A percentile compares a stretch with the other conserved stretches of the same genome.
phyloP scores from a whole-genome alignment of 768 basidiomycete genomes.

The Postia placenta region DNA sequence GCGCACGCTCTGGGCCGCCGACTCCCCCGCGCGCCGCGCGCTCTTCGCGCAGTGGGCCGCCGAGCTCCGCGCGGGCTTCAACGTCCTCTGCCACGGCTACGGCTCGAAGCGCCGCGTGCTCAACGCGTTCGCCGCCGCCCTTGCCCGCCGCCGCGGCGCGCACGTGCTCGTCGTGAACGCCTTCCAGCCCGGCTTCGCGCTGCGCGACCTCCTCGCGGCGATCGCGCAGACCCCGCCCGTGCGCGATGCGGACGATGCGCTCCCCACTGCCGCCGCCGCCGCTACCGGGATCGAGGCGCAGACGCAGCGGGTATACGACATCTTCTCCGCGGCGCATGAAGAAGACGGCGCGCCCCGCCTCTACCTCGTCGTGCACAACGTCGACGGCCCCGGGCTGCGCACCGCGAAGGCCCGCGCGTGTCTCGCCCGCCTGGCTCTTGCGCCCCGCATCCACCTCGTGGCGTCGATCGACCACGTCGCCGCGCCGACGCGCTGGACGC shows the following conservation, averaged over 20 bases:
- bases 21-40: constrained; percentile 26
- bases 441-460: constrained; percentile 71
- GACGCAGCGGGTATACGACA: constrained; percentile 57
- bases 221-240: constrained; percentile 39
- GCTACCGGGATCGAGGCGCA: constrained; percentile 52
- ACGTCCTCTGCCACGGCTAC: constrained; percentile 80
- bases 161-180: constrained; percentile 18
- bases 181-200: constrained; percentile 17
- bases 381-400: constrained; percentile 74
- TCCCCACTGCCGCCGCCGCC: constrained; percentile 26
- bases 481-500: constrained; percentile 76
- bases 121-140: constrained; percentile 62
- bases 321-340: constrained; percentile 36
- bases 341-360: constrained; percentile 39
- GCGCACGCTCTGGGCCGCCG: constrained; percentile 18
- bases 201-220: constrained; percentile 40
- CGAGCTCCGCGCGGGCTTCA: constrained; percentile 82
- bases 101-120: constrained; percentile 81
- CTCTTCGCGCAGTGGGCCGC: constrained; percentile 56
- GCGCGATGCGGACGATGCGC: constrained; percentile 21
- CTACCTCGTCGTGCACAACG: constrained; percentile 83
- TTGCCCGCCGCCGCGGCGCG: constrained; percentile 41
- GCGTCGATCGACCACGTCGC: constrained; percentile 87
- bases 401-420: constrained; percentile 53
- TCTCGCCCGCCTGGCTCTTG: constrained; percentile 67